Evolutionary conservation across 2,329 filamentous ascomycete genomes (phyloP), one percentile per base, ranked within the genome.

Genomic region (Paecilomyces formosus): DNA sequence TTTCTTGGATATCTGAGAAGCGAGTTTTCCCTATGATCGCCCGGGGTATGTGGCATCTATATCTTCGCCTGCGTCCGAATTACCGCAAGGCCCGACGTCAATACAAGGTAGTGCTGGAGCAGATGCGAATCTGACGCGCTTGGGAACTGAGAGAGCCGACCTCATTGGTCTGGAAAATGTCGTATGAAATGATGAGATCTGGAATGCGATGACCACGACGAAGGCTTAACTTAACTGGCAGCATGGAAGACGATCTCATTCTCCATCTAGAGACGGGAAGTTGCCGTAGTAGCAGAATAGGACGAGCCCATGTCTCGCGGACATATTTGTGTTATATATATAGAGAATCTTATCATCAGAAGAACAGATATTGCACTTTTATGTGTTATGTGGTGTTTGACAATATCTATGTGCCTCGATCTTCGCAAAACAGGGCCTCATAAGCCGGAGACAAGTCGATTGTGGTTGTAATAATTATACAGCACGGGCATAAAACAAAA

Each of bases 71-170:
- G 54, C 76, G 71, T 75, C 83, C 64, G 73, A 71, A 82, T 55
- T 81, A 79, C 69, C 76, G 79, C 51, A 97, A 97, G 78, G 85
- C 88, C 75, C 83, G 92, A 63, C 96, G 96, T 75, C 80, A 87
- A 76, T 97, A 97, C 71, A 97, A 97, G 77, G 66, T 90, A 21
- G 87, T 97, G 30, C 70, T 82, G 55, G 88, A 94, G 69, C 79
- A 84, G 58, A 88, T 88, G 82, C 75, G 76, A 57, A 71, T 70
- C 52, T 79, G 64, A 65, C 56, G 50, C 22, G 8, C 11, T 15
- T 2, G 49, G 13, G 12, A 13, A 22, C 4, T 8, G 49, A 52
- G 5, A 22, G 18, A 3, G 11, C 49, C 24, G 13, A 52, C 24
- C 2, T 21, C 8, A 21, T 52, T 7, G 11, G 18, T 26, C 2